Evolutionary conservation across 2,329 filamentous ascomycete species (phyloP), one percentile per base, ranked within the genome.

Genomic region (Canariomyces notabilis): DNA sequence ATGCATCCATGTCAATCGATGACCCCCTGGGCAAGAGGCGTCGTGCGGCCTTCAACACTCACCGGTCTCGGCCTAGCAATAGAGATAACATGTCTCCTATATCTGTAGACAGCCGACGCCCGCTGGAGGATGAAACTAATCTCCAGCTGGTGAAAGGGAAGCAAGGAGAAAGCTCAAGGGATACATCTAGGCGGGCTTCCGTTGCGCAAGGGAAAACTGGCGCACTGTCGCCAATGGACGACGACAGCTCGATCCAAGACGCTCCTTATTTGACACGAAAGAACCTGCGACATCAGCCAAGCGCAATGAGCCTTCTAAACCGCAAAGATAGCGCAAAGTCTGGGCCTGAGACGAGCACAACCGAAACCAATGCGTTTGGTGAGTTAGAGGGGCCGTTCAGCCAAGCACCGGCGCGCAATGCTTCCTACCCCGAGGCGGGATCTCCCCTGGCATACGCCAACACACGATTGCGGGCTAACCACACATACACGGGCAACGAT

Each of bases 1-100:
- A 97, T 65, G 93, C 93, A 6, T 94, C 89, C 1, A 90, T 88
- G 69, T 89, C 86, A 0, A 89, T 93, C 52, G 85, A 91, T 59
- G 82, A 85, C 53, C 72, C 81, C 1, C 66, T 78, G 6, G 69
- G 78, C 2, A 76, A 73, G 60, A 73, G 73, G 53, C 72, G 72
- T 43, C 71, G 73, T 22, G 71, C 73, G 12, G 73, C 74, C 0
- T 58, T 72, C n/a, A 78, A 79, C 51, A 69, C 57, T 11, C 76
- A 78, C 53, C 71, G 67, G 46, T 67, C 71, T 20, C 68, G 74
- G 20, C 61, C 73, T 22, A 65, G 63, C 39, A 68, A 63, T 42
- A 61, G 59, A 8, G 59, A 62, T 39, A 63, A 65, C 26, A 50
- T 62, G 8, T 69, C 68, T 2, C 67, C 68, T 6, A 67, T 42